Evolutionary conservation across 768 basidiomycete genomes (phyloP), one percentile per base, ranked within the genome.

Genomic region (Mycena kentingensis): DNA sequence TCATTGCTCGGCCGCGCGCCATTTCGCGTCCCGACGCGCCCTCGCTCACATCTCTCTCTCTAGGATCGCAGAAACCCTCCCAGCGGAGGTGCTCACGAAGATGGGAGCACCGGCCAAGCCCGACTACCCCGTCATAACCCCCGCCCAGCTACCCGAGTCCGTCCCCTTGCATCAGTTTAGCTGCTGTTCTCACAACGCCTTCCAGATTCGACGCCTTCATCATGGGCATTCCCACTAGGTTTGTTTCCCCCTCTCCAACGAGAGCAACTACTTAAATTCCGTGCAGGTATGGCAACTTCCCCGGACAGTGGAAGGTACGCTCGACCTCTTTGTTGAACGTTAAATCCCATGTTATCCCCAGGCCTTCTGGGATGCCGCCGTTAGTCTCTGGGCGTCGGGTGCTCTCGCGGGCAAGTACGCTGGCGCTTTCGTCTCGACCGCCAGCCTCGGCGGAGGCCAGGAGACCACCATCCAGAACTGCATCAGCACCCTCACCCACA

Each of bases 11-110:
- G n/a, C n/a, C n/a, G n/a, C n/a, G n/a, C n/a, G n/a, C n/a, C n/a
- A n/a, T n/a, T n/a, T 19, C 3, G 31, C 19, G 13, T 28, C 29
- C 24, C 15, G 22, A 34, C 24, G 25, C 15, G 35, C 4, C 16
- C 28, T 27, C n/a, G 18, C 29, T 18, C 18, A 18, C 35, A 29
- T 28, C 5, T 19, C 18, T 2, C 3, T 24, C 7, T 38, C 10
- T 54, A 90, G 88, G 68, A 79, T 95, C 53, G 63, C 83, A 45
- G 93, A 95, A 73, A 95, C 91, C 0, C 85, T 95, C 44, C 62
- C 86, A 3, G 64, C 76, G 10, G 87, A 90, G 5, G 66, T 92
- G 42, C 76, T 93, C 34, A 62, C 65, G 39, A 79, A 79, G 65
- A 81, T 96, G 83, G 69, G 85, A 54, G 90, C 89, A 3, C 81